Base-by-base conservation (phyloP, 2,329 filamentous ascomycete species). In the Fusarium sp. region DNA sequence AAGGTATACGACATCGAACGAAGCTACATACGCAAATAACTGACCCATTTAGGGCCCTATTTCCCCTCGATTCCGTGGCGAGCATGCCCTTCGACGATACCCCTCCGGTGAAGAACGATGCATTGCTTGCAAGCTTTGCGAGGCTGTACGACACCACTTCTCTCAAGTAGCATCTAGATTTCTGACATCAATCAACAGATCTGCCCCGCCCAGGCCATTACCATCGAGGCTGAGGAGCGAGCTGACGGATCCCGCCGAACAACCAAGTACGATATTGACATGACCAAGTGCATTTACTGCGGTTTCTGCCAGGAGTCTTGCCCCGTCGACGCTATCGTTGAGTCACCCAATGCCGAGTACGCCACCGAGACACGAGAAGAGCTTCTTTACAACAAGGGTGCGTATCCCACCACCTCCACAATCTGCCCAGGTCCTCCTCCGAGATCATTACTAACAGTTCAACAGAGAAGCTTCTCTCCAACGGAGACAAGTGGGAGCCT, bases 251-350 rank as follows among this genome's bases (percentile, higher is more conserved):
- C 94, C 80, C 91, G 96, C 84, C 91, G 96, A 81, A 99, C 96
- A 57, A 98, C 95, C 68, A 91, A 95, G 82, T 99, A 99, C 86
- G 96, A 99, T 83, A 98, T 99, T 81, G 96, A 99, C 86, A 99
- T 99, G 96, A 98, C 96, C 80, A 99, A 99, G 89, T 99, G 96
- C 87, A 99, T 99, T 85, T 99, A 98, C 91, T 98, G 96, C 83
- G 96, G 96, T 57, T 97, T 97, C 87, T 98, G 96, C 90, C 95
- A 98, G 87, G 96, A 99, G 88, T 97, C 94, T 75, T 99, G 96
- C 86, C 96, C 96, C 48, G 96, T 99, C 61, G 96, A 99, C 85
- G 96, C 96, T 68, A 99, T 90, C 75, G 89, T 91, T 62, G 89
- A 90, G 83, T 88, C 86, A 54, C 89, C 89, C 75, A 90, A 90